Evolutionary conservation across 176 grass and related monocot species (phyloP).

Genomic region (Oryza officinalis): DNA sequence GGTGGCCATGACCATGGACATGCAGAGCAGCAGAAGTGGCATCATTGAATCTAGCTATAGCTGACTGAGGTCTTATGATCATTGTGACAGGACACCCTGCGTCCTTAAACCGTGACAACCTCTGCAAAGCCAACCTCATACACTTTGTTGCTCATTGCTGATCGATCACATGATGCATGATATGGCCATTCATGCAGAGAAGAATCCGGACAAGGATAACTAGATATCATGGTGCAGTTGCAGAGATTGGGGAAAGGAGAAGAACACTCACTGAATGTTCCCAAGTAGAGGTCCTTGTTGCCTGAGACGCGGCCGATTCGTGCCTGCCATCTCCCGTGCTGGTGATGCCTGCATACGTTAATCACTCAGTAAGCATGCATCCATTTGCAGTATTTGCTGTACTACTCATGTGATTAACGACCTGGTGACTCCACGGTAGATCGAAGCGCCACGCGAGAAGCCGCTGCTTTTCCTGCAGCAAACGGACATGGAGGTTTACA

Average conservation of each 20-base stretch:
- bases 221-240: not conserved
- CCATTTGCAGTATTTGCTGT: not conserved
- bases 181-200: constrained; percentile 40
- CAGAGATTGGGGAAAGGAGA: not conserved
- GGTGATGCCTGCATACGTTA: constrained; percentile 56
- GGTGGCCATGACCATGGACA: constrained; percentile 16
- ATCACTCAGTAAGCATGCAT: not conserved
- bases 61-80: constrained; percentile 48
- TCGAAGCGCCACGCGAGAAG: constrained; percentile 74
- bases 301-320: constrained; percentile 85
- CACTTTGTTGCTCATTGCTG: not conserved
- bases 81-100: constrained; percentile 71
- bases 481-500: not conserved
- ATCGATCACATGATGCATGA: constrained; percentile 32
- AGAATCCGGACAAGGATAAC: not conserved
- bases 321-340: constrained; percentile 80
- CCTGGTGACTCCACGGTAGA: constrained; percentile 82
- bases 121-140: constrained; percentile 28
- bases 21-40: constrained; percentile 11
- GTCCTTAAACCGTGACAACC: constrained; percentile 56
- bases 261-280: constrained; percentile 63
- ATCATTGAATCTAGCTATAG: constrained; percentile 55
- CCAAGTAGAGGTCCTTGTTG: constrained; percentile 84
- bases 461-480: constrained; percentile 70
- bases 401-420: not conserved